These are phyloP conservation scores for Fusarium dlaminii DNA, from an alignment of 2,329 filamentous ascomycete species.

Conservation along the genomic window DNA sequence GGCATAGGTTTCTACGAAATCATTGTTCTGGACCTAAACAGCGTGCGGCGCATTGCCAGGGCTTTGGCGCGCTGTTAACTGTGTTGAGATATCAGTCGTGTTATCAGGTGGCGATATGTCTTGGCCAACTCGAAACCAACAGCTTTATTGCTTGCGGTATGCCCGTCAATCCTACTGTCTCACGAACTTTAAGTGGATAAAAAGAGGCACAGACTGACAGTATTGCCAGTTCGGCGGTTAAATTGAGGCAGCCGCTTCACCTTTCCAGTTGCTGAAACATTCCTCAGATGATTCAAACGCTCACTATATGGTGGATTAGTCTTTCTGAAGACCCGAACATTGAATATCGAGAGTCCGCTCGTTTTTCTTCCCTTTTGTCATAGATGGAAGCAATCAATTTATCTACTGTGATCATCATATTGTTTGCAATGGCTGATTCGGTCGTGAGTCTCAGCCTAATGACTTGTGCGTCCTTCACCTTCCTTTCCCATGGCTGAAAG, in stretches of 20 bases:
- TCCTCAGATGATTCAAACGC: background rate
- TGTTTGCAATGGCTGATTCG: too few species aligned
- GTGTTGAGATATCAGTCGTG: background rate
- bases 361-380: rapidly evolving
- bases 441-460: rapidly evolving
- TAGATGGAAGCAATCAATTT: rapidly evolving
- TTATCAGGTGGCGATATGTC: background rate
- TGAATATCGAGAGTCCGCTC: rapidly evolving
- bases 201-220: background rate
- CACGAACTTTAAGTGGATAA: rapidly evolving
- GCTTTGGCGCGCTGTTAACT: background rate
- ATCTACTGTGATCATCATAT: background rate
- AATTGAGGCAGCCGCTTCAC: background rate
- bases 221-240: background rate
- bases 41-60: background rate
- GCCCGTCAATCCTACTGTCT: background rate
- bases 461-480: background rate
- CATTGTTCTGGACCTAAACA: background rate
- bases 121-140: background rate
- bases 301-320: rapidly evolving
- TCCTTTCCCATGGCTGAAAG: background rate
- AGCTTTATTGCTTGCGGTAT: background rate
- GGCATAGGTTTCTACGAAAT: background rate
- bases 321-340: rapidly evolving
- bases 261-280: background rate